Percentiles rank a stretch among this genome's conserved stretches.
These are phyloP conservation scores for Rhizoclosmatium sp. DNA, from an alignment of 192 early-diverging fungal species.

Conservation along the genomic window DNA sequence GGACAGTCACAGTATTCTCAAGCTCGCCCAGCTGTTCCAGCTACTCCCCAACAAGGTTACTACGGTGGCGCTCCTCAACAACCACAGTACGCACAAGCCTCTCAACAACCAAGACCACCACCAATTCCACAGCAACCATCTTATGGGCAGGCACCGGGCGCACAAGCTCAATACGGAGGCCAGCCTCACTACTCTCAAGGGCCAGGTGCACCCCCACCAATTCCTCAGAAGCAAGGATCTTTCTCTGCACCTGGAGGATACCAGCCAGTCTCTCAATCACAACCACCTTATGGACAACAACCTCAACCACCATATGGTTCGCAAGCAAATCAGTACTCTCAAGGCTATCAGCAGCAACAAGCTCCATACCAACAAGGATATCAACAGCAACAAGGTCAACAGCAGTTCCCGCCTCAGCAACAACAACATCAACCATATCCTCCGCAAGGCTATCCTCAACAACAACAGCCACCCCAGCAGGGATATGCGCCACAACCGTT, in stretches of 20 bases:
- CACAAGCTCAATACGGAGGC: neutral
- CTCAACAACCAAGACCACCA: slow-evolving; percentile 14
- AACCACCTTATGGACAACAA: slow-evolving; percentile 11
- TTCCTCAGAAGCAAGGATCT: slow-evolving; percentile 15
- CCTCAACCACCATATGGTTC: slow-evolving; percentile 28
- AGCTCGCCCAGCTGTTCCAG: neutral
- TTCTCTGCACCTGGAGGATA: neutral
- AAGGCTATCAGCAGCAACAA: slow-evolving; percentile 46
- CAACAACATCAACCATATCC: neutral
- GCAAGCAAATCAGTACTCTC: slow-evolving; percentile 20
- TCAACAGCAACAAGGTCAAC: neutral
- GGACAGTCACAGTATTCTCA: slow-evolving; percentile 13
- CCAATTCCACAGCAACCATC: slow-evolving; percentile 17
- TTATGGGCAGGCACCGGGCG: slow-evolving; percentile 25
- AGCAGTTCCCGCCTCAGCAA: slow-evolving; percentile 22
- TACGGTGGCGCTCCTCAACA: slow-evolving; percentile 2
- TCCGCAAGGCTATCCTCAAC: slow-evolving; percentile 29
- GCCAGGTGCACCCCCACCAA: slow-evolving; percentile 2
- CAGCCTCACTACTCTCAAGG: slow-evolving; percentile 10
- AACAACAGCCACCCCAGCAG: slow-evolving; percentile 40
- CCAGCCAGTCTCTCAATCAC: neutral
- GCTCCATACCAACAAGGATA: neutral
- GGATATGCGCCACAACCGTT: slow-evolving; percentile 30
- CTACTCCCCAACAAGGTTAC: neutral
- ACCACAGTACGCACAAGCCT: slow-evolving; percentile 29